Percentiles rank a stretch among this genome's conserved stretches.
These are phyloP conservation scores for Silene noctiflora DNA, from an alignment of 179 eudicot genomes.

Conservation along the genomic window DNA sequence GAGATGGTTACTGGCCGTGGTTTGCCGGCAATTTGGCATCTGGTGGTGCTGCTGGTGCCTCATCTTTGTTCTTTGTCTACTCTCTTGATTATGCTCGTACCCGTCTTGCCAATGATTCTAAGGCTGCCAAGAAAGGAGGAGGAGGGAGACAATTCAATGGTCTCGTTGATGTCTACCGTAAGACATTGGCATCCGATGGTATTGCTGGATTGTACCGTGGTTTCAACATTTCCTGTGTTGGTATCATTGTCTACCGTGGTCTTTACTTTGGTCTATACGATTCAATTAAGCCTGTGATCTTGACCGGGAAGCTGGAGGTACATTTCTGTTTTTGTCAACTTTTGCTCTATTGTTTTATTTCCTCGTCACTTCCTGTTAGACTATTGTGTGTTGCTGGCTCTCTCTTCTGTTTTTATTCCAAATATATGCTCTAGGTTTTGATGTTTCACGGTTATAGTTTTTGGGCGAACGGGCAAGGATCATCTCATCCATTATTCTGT, in stretches of 20 bases:
- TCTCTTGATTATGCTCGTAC: constrained; percentile 77
- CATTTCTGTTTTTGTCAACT: neutral
- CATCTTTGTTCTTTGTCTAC: constrained; percentile 69
- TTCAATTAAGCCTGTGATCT: constrained; percentile 65
- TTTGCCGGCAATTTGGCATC: constrained; percentile 80
- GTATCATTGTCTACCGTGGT: constrained; percentile 77
- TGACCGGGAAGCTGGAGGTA: constrained; percentile 67
- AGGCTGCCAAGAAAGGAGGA: constrained; percentile 72
- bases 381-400: no score
- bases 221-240: constrained; percentile 70
- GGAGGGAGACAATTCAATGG: constrained; percentile 70
- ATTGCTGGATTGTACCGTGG: constrained; percentile 79
- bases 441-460: neutral
- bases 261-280: constrained; percentile 76
- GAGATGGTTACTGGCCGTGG: constrained; percentile 80
- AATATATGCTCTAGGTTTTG: neutral
- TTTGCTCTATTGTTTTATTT: neutral
- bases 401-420: no score
- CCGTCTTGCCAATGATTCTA: constrained; percentile 71
- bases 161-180: constrained; percentile 63
- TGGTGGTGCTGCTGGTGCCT: constrained; percentile 90
- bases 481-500: neutral
- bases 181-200: constrained; percentile 67
- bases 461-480: no score
- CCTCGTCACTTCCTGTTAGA: neutral